These are phyloP conservation scores for Corchorus olitorius DNA, from an alignment of 345 rosid species.

Conservation along the genomic window DNA sequence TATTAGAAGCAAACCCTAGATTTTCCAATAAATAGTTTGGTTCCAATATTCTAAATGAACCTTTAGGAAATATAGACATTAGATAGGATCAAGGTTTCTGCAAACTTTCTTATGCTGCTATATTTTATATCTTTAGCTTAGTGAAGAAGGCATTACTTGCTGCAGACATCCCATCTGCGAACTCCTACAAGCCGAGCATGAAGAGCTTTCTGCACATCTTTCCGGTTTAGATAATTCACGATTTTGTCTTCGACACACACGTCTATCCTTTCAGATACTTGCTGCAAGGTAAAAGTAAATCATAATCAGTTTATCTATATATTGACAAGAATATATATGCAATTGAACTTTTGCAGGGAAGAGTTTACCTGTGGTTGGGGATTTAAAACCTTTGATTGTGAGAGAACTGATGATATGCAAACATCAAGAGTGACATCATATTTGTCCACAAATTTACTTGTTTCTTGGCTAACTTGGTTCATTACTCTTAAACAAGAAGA, in stretches of 20 bases:
- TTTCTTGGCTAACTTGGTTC: constrained; percentile 59
- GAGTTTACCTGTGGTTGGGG: constrained; percentile 56
- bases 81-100: neutral
- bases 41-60: neutral
- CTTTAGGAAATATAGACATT: neutral
- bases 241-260: constrained; percentile 75
- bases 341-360: neutral
- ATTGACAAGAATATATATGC: neutral
- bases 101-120: neutral
- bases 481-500: constrained; percentile 56
- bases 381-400: constrained; percentile 52
- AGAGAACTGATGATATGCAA: constrained; percentile 57
- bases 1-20: neutral
- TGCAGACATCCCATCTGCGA: constrained; percentile 58
- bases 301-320: neutral
- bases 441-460: constrained; percentile 69
- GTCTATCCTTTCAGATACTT: constrained; percentile 53
- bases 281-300: constrained; percentile 31
- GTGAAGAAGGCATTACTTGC: constrained; percentile 45
- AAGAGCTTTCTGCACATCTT: constrained; percentile 66
- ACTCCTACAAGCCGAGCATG: constrained; percentile 72
- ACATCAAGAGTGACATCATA: constrained; percentile 77
- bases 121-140: neutral
- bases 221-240: constrained; percentile 62
- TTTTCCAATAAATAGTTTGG: neutral